Percentiles rank a stretch among this genome's conserved stretches.
Conservation (phyloP, 805 yeast species). For the Candida suzukii region DNA sequence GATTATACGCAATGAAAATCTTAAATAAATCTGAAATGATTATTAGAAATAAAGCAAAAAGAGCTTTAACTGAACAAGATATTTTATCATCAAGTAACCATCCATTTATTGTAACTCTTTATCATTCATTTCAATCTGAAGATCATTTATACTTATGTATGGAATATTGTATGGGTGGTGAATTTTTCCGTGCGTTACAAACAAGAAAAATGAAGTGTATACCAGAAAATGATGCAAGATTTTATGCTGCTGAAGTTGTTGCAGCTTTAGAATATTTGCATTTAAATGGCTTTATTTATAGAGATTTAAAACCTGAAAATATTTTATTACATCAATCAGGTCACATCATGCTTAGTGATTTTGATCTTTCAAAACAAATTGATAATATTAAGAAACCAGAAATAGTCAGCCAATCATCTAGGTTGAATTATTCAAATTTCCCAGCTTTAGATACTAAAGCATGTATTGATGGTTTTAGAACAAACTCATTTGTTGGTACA, state of each 20-base stretch:
- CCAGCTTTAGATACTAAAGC: constrained; percentile 88
- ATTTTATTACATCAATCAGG: constrained; percentile 93
- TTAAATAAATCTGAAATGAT: constrained; percentile 90
- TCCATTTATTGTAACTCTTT: constrained; percentile 93
- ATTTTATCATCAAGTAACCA: constrained; percentile 92
- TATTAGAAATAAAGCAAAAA: constrained; percentile 85
- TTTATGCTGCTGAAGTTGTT: constrained; percentile 94
- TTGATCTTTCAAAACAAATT: constrained; percentile 88
- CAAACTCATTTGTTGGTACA: constrained; percentile 97
- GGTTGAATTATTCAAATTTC: constrained; percentile 24
- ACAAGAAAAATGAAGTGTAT: constrained; percentile 83
- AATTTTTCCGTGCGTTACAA: constrained; percentile 92
- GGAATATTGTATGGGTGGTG: constrained; percentile 99
- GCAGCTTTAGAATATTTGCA: constrained; percentile 96
- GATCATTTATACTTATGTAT: constrained; percentile 88
- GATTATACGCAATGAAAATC: constrained; percentile 88
- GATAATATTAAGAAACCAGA: constrained; percentile 72
- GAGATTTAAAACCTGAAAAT: constrained; percentile 96
- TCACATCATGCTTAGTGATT: constrained; percentile 95
- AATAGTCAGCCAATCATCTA: constrained; percentile 34
- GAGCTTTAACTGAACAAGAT: constrained; percentile 95
- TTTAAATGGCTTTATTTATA: constrained; percentile 92
- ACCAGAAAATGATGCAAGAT: constrained; percentile 80
- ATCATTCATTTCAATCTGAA: constrained; percentile 94
- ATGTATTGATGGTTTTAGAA: constrained; percentile 91